phyloP scores from a whole-genome alignment of 768 basidiomycete genomes.

The Leccinum olivaceopallidum region DNA sequence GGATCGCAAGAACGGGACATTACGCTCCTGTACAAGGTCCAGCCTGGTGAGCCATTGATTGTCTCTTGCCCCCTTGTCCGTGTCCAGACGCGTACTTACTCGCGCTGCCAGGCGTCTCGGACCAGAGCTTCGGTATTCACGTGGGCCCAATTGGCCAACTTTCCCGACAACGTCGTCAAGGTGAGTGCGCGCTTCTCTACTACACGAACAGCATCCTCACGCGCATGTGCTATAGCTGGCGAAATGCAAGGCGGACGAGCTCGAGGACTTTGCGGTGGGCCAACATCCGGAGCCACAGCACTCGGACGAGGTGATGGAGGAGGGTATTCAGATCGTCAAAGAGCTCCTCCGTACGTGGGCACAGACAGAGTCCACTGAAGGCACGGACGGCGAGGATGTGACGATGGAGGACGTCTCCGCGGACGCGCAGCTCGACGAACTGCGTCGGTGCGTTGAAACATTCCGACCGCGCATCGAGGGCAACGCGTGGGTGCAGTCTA shows the following conservation, averaged over 20 bases:
- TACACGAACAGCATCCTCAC: neutral
- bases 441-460: constrained; percentile 64
- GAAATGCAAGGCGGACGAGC: constrained; percentile 88
- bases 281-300: constrained; percentile 43
- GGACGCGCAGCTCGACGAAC: constrained; percentile 39
- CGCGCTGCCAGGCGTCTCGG: constrained; percentile 67
- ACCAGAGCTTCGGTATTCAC: constrained; percentile 98
- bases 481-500: constrained; percentile 74
- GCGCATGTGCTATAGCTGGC: constrained; percentile 57
- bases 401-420: constrained; percentile 45
- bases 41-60: constrained; percentile 67
- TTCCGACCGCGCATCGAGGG: constrained; percentile 70
- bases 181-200: constrained; percentile 36
- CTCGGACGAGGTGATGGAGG: constrained; percentile 62
- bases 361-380: constrained; percentile 38
- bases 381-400: constrained; percentile 41
- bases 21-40: constrained; percentile 71
- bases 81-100: neutral
- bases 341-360: constrained; percentile 75
- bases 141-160: constrained; percentile 97
- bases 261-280: constrained; percentile 76
- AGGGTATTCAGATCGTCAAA: constrained; percentile 81
- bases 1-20: constrained; percentile 68
- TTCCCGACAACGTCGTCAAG: constrained; percentile 92
- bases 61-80: too few relatives aligned